Conservation (phyloP, 2,329 filamentous ascomycete species). For the Dactylellina leptospora region DNA sequence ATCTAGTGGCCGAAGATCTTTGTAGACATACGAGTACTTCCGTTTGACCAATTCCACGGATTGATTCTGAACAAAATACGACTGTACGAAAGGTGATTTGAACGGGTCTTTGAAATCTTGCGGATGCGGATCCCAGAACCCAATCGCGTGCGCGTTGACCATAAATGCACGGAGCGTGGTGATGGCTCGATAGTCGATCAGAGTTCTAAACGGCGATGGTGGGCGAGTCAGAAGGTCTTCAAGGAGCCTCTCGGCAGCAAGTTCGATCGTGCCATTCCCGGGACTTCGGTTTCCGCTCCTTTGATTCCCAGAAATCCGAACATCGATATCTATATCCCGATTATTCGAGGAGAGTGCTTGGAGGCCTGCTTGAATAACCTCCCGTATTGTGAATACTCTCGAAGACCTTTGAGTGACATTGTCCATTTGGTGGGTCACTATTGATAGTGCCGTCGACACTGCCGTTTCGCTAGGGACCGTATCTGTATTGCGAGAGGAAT, state of each 20-base stretch:
- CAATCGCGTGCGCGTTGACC: slow-evolving; percentile 27
- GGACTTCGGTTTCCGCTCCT: neutral
- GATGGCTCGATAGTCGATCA: slow-evolving; percentile 9
- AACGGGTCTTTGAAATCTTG: slow-evolving; percentile 43
- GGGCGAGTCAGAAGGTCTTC: slow-evolving; percentile 15
- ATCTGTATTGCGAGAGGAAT: neutral
- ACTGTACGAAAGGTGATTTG: slow-evolving; percentile 48
- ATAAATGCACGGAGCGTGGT: slow-evolving; percentile 27
- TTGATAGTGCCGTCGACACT: no score
- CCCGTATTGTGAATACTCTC: slow-evolving; percentile 7
- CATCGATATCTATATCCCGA: slow-evolving; percentile 11
- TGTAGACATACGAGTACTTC: slow-evolving; percentile 11
- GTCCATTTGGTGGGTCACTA: no score
- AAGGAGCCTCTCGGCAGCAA: slow-evolving; percentile 8
- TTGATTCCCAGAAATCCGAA: slow-evolving; percentile 13
- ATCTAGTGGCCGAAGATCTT: slow-evolving; percentile 11
- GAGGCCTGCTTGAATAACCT: slow-evolving; percentile 34
- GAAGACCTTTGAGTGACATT: neutral
- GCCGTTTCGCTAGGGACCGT: neutral
- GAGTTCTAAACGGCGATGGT: slow-evolving; percentile 8
- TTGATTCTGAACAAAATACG: slow-evolving; percentile 33
- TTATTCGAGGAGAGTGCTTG: slow-evolving; percentile 28
- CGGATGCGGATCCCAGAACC: slow-evolving; percentile 24
- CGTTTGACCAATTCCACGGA: slow-evolving; percentile 29
- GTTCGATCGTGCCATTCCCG: slow-evolving; percentile 4